A percentile compares a stretch with the other conserved stretches of the same genome.
These are phyloP conservation scores for Phytophthora pistaciae DNA, from an alignment of 352 stramenopile species.

Conservation along the genomic window DNA sequence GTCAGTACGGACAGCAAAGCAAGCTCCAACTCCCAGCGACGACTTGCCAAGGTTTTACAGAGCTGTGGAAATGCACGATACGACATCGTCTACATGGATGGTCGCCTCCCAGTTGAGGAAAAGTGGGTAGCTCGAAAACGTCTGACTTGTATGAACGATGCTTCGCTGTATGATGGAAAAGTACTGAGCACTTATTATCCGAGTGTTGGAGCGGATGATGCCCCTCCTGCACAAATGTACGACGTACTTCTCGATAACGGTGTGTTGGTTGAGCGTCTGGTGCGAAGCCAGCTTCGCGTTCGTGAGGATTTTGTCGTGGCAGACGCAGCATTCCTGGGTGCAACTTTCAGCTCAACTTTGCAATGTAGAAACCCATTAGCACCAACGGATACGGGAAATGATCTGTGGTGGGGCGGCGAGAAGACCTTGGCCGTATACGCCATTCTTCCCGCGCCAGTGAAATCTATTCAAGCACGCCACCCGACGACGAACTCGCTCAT, in stretches of 20 bases:
- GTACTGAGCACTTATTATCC: conserved; percentile 34
- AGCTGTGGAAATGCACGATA: conserved; percentile 62
- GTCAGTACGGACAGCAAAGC: background rate
- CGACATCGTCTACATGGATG: conserved; percentile 60
- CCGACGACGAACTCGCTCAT: conserved; percentile 48
- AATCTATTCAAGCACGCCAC: conserved; percentile 51
- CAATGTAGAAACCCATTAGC: background rate
- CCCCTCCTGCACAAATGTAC: conserved; percentile 29
- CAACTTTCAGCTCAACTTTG: conserved; percentile 40
- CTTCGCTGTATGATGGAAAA: conserved; percentile 41
- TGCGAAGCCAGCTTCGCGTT: conserved; percentile 43
- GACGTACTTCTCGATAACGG: conserved; percentile 54
- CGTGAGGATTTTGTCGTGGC: conserved; percentile 50
- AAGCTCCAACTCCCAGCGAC: background rate
- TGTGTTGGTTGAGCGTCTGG: conserved; percentile 38
- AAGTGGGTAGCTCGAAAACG: conserved; percentile 44
- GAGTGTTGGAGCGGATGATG: background rate
- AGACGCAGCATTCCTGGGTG: conserved; percentile 51
- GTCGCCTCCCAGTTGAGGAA: conserved; percentile 25
- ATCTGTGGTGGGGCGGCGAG: conserved; percentile 54
- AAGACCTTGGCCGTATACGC: conserved; percentile 64
- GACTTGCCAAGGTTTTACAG: conserved; percentile 41
- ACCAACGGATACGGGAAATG: conserved; percentile 20
- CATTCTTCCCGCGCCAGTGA: conserved; percentile 40
- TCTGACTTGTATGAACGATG: conserved; percentile 39